Evolutionary conservation across 108 stramenopile species (phyloP).

Genomic region (Skeletonema costatum): DNA sequence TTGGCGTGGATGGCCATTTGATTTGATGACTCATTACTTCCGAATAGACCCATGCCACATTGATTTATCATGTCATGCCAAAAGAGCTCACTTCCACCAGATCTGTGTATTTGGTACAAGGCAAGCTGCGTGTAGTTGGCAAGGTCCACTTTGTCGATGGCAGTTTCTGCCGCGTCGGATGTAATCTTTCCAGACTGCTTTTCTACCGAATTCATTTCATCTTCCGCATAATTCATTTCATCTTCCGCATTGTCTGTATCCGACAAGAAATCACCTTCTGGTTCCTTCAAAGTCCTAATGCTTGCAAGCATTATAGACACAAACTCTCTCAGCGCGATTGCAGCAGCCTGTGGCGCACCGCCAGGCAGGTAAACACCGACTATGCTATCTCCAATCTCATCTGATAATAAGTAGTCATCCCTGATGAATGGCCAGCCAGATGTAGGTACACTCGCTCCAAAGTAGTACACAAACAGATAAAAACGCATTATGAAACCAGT

Average conservation of each 20-base stretch:
- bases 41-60: constrained; percentile 76
- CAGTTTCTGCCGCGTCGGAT: constrained; percentile 50
- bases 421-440: constrained; percentile 37
- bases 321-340: constrained; percentile 72
- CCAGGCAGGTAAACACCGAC: constrained; percentile 51
- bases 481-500: constrained; percentile 80
- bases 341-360: constrained; percentile 79
- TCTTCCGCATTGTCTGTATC: neutral
- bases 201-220: neutral
- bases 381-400: constrained; percentile 9
- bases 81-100: constrained; percentile 87
- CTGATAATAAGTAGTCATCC: constrained; percentile 29
- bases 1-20: constrained; percentile 45
- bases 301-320: constrained; percentile 49
- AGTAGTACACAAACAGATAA: constrained; percentile 85
- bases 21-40: constrained; percentile 35
- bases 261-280: neutral
- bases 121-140: constrained; percentile 84
- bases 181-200: constrained; percentile 7
- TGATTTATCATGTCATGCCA: constrained; percentile 90
- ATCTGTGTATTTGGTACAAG: constrained; percentile 79
- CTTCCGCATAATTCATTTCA: too few relatives aligned
- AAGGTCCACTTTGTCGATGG: constrained; percentile 56
- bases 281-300: constrained; percentile 19
- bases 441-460: constrained; percentile 73